Evolutionary conservation across 2,329 filamentous ascomycete genomes (phyloP), one percentile per base, ranked within the genome.

Genomic region (Monosporascus ibericus): DNA sequence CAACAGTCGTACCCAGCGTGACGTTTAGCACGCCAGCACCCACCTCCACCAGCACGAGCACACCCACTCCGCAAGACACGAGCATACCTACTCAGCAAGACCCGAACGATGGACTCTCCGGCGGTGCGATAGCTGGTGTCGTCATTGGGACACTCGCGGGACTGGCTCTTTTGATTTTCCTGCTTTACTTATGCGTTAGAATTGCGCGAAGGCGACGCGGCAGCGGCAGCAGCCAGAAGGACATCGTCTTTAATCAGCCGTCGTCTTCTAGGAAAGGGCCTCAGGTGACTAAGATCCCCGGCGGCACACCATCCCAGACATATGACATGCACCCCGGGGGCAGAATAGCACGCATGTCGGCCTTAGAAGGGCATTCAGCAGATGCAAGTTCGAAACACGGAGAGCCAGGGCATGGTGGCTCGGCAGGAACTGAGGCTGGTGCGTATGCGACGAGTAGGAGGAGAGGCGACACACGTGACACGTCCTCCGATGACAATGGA

Each of bases 331-430:
- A 95, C 11, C 89, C 91, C 6, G 92, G 91, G 44, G 91, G 90
- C 30, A 86, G 94, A 56, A 94, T 99, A 54, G 90, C 94, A 39
- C 86, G 94, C 52, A 97, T 99, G 94, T 92, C 92, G 39, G 94
- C 94, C 36, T 72, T 99, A 49, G 92, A 96, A 71, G 86, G 85
- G 5, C 82, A 86, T 51, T 82, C 84, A 1, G 82, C 79, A 53
- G 80, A 84, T 22, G 82, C 83, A 3, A 78, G 83, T 1, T 77
- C 76, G 2, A 75, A 75, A 34, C 79, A 79, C 52, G 78, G 70
- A 44, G 73, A 72, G 15, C 66, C 65, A 9, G 76, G 75, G 40
- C 80, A 80, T 51, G 78, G 72, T 34, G 73, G 72, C n/a, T 61
- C 64, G 36, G 73, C 70, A 7, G 76, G 76, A 9, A 73, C 71